A percentile compares a stretch with the other conserved stretches of the same genome.
Conservation (phyloP, 108 stramenopile genomes). For the Schizochytrium sp. region DNA sequence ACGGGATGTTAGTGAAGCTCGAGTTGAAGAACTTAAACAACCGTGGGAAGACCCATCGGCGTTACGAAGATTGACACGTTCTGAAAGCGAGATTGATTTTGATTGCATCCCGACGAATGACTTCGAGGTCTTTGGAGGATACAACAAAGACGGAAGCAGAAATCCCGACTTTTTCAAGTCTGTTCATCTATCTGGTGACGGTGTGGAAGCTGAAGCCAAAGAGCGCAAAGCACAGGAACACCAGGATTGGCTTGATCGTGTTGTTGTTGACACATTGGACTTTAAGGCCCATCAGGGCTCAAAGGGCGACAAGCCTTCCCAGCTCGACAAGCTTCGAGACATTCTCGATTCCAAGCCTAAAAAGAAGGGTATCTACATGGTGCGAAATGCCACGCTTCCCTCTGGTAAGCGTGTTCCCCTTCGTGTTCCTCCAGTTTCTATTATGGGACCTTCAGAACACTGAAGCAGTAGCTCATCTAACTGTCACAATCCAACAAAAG, state of each 20-base stretch:
- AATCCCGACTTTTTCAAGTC: conserved; percentile 56
- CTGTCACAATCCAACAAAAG: too few species aligned
- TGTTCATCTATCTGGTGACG: conserved; percentile 33
- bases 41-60: conserved; percentile 35
- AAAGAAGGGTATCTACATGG: conserved; percentile 58
- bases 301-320: conserved; percentile 23
- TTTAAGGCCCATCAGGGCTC: conserved; percentile 47
- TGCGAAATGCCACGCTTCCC: conserved; percentile 37
- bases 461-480: too few species aligned
- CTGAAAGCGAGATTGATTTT: background rate
- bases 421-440: conserved; percentile 41
- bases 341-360: background rate
- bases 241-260: conserved; percentile 24
- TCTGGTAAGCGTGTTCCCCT: conserved; percentile 43
- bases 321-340: conserved; percentile 50
- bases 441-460: background rate
- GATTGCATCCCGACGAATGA: conserved; percentile 54
- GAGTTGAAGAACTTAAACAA: conserved; percentile 32
- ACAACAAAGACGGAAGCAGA: conserved; percentile 19
- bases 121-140: conserved; percentile 36
- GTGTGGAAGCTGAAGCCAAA: background rate
- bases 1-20: conserved; percentile 39
- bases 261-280: conserved; percentile 24
- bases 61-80: background rate
- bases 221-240: conserved; percentile 9